These are phyloP conservation scores for Trypethelium eluteriae DNA, from an alignment of 495 filamentous ascomycete species.

Conservation along the genomic window DNA sequence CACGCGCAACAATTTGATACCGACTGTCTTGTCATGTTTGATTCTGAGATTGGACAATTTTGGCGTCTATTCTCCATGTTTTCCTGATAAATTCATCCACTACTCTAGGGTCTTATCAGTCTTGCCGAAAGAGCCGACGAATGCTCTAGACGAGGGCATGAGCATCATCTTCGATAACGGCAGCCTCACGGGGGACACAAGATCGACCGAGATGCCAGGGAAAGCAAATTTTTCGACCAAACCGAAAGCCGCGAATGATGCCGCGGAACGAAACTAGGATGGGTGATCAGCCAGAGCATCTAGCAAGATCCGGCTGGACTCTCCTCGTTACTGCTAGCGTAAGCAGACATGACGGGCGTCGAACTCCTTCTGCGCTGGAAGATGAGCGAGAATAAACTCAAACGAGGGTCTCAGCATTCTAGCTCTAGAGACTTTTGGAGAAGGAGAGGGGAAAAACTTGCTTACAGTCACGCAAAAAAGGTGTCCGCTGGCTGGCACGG, in stretches of 20 bases:
- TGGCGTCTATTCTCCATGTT: background rate
- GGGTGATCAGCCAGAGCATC: too few species aligned
- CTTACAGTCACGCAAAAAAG: too few species aligned
- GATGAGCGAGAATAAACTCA: too few species aligned
- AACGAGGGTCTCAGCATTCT: too few species aligned
- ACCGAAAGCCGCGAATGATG: background rate
- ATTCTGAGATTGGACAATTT: background rate
- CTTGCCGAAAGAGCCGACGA: background rate
- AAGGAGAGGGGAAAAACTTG: too few species aligned
- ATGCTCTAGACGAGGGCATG: background rate
- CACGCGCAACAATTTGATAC: background rate
- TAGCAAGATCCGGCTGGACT: too few species aligned
- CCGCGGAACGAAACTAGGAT: background rate
- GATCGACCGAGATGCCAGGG: background rate
- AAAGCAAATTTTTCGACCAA: background rate
- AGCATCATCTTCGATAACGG: constrained; percentile 3
- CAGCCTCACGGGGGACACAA: background rate
- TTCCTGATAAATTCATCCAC: background rate
- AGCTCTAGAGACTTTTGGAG: too few species aligned
- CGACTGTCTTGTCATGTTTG: background rate
- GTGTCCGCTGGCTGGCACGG: too few species aligned
- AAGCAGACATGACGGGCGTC: too few species aligned
- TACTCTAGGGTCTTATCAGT: background rate
- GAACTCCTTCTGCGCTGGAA: too few species aligned
- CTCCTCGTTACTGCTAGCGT: too few species aligned